These are phyloP conservation scores for Mangifera indica DNA, from an alignment of 345 rosid genomes.

Conservation along the genomic window DNA sequence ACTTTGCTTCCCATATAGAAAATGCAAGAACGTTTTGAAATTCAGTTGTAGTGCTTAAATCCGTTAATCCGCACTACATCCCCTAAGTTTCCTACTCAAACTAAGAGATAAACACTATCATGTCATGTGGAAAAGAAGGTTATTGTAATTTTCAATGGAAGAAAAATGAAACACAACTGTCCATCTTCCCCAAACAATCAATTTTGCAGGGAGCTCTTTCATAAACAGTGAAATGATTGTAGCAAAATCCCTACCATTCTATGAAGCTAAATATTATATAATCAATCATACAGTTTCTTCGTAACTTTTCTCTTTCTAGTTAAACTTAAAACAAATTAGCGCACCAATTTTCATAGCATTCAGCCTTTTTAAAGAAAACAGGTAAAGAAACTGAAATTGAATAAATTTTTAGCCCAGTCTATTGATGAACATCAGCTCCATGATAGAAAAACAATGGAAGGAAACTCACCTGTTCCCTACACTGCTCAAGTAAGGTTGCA, in stretches of 20 bases:
- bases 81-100: neutral
- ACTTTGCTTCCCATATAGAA: too few relatives aligned
- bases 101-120: neutral
- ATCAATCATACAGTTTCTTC: too few relatives aligned
- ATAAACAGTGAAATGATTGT: neutral
- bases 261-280: too few relatives aligned
- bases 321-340: too few relatives aligned
- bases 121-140: constrained; percentile 7
- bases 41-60: too few relatives aligned
- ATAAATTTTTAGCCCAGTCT: too few relatives aligned
- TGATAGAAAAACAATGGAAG: constrained; percentile 9
- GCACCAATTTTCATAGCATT: too few relatives aligned
- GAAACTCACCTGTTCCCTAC: constrained; percentile 60
- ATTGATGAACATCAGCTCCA: neutral
- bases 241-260: constrained; percentile 10
- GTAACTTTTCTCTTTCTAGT: too few relatives aligned
- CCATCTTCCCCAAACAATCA: neutral
- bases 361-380: too few relatives aligned
- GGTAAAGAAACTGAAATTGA: too few relatives aligned
- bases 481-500: constrained; percentile 48
- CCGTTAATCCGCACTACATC: neutral
- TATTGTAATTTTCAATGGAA: neutral
- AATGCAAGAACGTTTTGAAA: too few relatives aligned
- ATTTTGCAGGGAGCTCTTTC: constrained; percentile 15
- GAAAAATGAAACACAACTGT: constrained; percentile 5